These are phyloP conservation scores for Isatis tinctoria DNA, from an alignment of 345 rosid genomes.

Conservation along the genomic window DNA sequence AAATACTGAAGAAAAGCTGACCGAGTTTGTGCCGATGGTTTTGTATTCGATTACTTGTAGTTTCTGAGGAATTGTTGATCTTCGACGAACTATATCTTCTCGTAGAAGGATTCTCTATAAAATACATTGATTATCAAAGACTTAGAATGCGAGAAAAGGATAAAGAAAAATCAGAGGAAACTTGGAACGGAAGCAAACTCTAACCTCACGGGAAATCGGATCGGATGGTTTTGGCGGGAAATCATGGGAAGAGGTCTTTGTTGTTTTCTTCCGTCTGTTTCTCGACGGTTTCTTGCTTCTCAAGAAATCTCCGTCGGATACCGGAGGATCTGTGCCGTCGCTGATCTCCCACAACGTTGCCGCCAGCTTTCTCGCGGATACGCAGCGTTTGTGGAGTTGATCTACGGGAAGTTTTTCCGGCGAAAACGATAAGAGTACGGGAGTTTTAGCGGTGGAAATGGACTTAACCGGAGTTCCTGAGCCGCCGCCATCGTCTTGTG, in stretches of 20 bases:
- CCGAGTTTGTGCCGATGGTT: constrained; percentile 14
- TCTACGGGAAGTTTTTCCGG: not conserved
- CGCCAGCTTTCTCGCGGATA: constrained; percentile 86
- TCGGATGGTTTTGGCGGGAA: constrained; percentile 47
- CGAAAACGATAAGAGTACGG: constrained; percentile 18
- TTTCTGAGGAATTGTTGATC: constrained; percentile 6
- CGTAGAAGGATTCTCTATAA: constrained; percentile 3
- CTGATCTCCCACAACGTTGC: constrained; percentile 91
- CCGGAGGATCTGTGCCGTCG: constrained; percentile 42
- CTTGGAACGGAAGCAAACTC: constrained; percentile 10
- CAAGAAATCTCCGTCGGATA: constrained; percentile 24
- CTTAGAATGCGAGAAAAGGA: not conserved
- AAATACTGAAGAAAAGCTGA: not conserved
- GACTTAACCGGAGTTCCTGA: constrained; percentile 72
- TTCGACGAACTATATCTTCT: not conserved
- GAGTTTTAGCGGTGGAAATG: constrained; percentile 41
- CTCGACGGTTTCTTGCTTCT: constrained; percentile 35
- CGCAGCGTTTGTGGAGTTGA: constrained; percentile 33
- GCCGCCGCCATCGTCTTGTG: constrained; percentile 33
- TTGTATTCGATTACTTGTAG: constrained; percentile 15
- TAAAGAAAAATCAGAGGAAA: not conserved
- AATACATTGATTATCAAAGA: not conserved
- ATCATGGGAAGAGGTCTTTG: constrained; percentile 18
- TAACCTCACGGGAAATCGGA: constrained; percentile 62
- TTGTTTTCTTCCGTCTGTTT: constrained; percentile 31